phyloP scores from a whole-genome alignment of 2,329 filamentous ascomycete species.

The Colletotrichum sp. region DNA sequence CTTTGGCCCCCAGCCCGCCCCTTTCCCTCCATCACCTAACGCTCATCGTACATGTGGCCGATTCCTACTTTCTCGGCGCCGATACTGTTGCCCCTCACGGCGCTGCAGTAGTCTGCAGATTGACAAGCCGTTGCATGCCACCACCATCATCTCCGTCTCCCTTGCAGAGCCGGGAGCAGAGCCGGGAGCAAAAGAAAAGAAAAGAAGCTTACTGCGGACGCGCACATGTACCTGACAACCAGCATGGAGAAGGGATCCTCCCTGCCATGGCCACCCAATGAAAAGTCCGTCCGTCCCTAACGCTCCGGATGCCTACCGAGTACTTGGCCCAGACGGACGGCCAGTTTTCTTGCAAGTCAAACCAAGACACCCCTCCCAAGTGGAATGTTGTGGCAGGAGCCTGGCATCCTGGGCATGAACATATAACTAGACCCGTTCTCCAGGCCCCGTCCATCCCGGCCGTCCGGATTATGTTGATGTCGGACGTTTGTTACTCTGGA shows the following conservation, averaged over 20 bases:
- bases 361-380: not conserved
- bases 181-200: not conserved
- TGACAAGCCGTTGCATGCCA: not conserved
- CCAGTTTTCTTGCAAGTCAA: not conserved
- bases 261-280: not conserved
- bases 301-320: not conserved
- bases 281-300: not conserved
- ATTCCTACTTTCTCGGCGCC: not conserved
- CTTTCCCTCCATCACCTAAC: not conserved
- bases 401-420: not conserved
- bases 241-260: not conserved
- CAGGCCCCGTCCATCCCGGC: not conserved
- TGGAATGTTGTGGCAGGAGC: not conserved
- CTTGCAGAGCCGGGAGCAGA: not conserved
- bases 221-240: not conserved
- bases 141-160: not conserved
- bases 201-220: not conserved
- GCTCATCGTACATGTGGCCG: not conserved
- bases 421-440: slow-evolving; percentile 8
- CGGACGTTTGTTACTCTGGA: not conserved
- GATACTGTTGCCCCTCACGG: not conserved
- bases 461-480: not conserved
- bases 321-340: not conserved
- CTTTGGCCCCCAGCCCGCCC: not conserved
- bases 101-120: not conserved